phyloP scores from a whole-genome alignment of 768 basidiomycete species.

The Auricularia sp. region DNA sequence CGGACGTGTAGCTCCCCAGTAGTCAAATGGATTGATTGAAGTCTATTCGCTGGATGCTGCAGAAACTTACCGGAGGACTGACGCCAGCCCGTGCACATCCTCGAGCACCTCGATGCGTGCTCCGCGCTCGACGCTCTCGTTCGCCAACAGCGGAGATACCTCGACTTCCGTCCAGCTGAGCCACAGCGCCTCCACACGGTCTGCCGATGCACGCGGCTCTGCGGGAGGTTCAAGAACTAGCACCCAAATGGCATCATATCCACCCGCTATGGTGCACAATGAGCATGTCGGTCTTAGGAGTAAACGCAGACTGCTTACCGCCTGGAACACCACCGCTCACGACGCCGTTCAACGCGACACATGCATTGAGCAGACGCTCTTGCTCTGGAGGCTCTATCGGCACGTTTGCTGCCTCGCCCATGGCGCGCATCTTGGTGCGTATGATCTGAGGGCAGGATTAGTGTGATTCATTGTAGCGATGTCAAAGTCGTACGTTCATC shows the following conservation, averaged over 20 bases:
- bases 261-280: slow-evolving; percentile 57
- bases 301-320: slow-evolving; percentile 43
- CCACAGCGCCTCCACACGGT: slow-evolving; percentile 63
- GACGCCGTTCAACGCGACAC: slow-evolving; percentile 68
- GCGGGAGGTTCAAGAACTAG: slow-evolving; percentile 43
- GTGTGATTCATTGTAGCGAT: slow-evolving; percentile 2
- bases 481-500: neutral
- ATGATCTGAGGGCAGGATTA: slow-evolving; percentile 42
- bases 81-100: slow-evolving; percentile 43
- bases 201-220: slow-evolving; percentile 41
- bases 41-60: too few species aligned
- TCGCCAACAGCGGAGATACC: slow-evolving; percentile 62
- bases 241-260: slow-evolving; percentile 95
- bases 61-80: slow-evolving; percentile 15
- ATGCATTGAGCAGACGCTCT: slow-evolving; percentile 70
- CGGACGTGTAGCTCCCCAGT: too few species aligned
- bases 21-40: too few species aligned
- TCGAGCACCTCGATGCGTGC: slow-evolving; percentile 52
- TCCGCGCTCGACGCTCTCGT: slow-evolving; percentile 60
- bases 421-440: slow-evolving; percentile 68
- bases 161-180: slow-evolving; percentile 44
- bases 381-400: slow-evolving; percentile 89
- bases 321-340: slow-evolving; percentile 95
- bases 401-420: slow-evolving; percentile 68
- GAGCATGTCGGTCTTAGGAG: neutral